These are phyloP conservation scores for Scheffersomyces spartinae DNA, from an alignment of 805 yeast species.

Conservation along the genomic window DNA sequence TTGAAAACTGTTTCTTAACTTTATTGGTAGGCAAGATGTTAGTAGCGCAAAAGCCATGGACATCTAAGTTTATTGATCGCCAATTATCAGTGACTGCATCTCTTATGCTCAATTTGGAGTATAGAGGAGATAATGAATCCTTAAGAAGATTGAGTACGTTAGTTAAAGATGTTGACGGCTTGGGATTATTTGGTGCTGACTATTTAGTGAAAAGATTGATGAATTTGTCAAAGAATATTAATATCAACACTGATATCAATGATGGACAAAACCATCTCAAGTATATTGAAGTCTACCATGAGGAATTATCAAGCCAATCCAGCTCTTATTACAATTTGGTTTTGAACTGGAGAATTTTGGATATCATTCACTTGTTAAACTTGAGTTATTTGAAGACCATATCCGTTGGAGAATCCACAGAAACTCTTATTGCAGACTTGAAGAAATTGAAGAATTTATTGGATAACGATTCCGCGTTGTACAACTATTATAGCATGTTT, in stretches of 20 bases:
- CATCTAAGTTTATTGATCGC: constrained; percentile 10
- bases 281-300: constrained; percentile 18
- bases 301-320: too few species aligned
- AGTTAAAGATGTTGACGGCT: constrained; percentile 20
- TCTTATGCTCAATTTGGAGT: constrained; percentile 18
- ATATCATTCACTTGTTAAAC: constrained; percentile 20
- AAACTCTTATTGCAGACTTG: too few species aligned
- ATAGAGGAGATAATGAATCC: constrained; percentile 13
- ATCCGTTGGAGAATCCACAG: too few species aligned
- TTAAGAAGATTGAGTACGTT: constrained; percentile 13
- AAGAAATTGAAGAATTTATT: constrained; percentile 7
- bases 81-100: constrained; percentile 15
- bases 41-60: constrained; percentile 9
- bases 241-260: constrained; percentile 14
- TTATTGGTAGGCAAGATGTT: constrained; percentile 18
- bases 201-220: constrained; percentile 14
- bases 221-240: constrained; percentile 12
- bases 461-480: constrained; percentile 4
- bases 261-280: constrained; percentile 18
- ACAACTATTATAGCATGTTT: constrained; percentile 8
- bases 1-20: constrained; percentile 22
- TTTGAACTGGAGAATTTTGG: constrained; percentile 26
- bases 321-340: constrained; percentile 15
- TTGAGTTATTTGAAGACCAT: constrained; percentile 13
- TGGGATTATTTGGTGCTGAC: constrained; percentile 16